Evolutionary conservation across 23 red algal genomes (phyloP).

Genomic region (Gracilariopsis chorda): DNA sequence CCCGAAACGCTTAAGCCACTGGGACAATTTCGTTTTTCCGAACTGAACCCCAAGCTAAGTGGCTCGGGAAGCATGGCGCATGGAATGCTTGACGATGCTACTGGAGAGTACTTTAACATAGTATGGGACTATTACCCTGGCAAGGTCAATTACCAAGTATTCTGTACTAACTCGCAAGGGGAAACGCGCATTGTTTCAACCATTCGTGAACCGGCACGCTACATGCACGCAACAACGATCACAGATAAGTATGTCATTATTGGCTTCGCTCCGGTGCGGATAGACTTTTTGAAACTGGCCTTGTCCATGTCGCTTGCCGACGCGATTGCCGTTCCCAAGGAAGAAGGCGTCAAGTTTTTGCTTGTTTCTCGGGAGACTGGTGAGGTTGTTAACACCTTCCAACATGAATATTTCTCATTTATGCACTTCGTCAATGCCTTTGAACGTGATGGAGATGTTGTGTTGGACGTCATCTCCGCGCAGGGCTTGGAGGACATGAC

Average conservation of each 20-base stretch:
- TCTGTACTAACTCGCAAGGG: conserved; percentile 1
- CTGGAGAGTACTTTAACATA: conserved; percentile 46
- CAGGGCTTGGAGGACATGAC: neutral
- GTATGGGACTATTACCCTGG: neutral
- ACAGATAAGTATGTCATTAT: conserved; percentile 15
- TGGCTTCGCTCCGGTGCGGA: neutral
- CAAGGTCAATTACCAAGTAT: conserved; percentile 30
- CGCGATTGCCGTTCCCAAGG: neutral
- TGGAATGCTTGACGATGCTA: neutral
- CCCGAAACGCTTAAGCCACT: neutral
- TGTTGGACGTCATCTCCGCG: neutral
- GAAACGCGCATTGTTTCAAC: neutral
- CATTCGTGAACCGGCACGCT: neutral
- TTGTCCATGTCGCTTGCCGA: neutral
- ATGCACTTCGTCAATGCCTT: neutral
- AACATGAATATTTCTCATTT: neutral
- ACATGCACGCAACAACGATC: neutral
- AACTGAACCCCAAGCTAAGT: conserved; percentile 18
- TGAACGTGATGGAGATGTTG: neutral
- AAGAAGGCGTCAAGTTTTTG: neutral
- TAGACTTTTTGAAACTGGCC: neutral
- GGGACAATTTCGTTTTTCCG: conserved; percentile 6
- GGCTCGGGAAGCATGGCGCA: neutral
- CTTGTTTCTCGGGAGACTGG: neutral
- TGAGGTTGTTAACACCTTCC: neutral